phyloP scores from a whole-genome alignment of 345 rosid genomes.

The Populus alba region DNA sequence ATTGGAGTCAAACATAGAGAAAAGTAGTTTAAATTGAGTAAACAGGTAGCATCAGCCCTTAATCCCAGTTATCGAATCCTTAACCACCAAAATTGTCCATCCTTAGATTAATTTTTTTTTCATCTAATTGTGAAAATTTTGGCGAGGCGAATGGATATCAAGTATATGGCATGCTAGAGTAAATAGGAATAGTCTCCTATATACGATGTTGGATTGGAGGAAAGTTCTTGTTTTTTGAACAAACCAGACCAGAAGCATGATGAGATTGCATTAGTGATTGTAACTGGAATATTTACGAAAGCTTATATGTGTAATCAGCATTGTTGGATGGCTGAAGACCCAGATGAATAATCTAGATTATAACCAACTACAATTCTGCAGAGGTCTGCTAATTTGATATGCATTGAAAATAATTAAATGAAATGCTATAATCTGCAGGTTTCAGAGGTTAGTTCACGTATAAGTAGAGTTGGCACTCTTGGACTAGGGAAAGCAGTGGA shows the following conservation, averaged over 20 bases:
- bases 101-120: not conserved
- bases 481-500: constrained; percentile 90
- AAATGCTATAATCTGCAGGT: constrained; percentile 38
- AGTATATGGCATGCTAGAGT: not conserved
- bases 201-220: not conserved
- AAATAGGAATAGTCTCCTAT: not conserved
- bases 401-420: not conserved
- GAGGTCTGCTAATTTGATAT: not conserved
- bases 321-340: not conserved
- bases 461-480: constrained; percentile 80
- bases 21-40: not conserved
- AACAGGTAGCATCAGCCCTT: not conserved
- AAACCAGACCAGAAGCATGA: not conserved
- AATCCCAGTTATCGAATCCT: not conserved
- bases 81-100: not conserved
- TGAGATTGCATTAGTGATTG: not conserved
- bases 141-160: not conserved
- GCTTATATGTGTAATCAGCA: not conserved
- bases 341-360: not conserved
- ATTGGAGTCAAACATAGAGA: not conserved
- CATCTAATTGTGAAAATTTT: not conserved
- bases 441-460: constrained; percentile 59
- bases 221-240: not conserved
- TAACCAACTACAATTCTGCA: not conserved
- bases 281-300: not conserved